Base-by-base conservation (phyloP, 1,284 basidiomycete species). In the Sanghuangporus sanghuang region DNA sequence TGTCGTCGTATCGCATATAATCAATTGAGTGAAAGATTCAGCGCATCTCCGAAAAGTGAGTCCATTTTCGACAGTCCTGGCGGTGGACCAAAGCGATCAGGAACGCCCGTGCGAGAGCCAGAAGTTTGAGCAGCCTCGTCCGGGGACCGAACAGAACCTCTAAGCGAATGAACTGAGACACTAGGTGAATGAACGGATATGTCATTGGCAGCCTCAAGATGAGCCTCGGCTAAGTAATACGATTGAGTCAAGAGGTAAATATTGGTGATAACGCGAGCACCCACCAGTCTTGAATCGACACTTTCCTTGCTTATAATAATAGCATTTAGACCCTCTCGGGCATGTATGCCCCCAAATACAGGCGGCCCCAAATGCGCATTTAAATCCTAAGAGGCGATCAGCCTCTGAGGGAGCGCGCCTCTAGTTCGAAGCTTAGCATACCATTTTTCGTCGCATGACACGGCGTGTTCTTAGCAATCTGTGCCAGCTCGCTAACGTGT, bases 321-420 rank as follows among this genome's bases (percentile, higher is more conserved):
- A 72, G 68, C 78, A 79, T 49, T 84, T 84, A 9, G 83, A 78
- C n/a, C 90, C 90, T 68, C 86, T 87, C 11, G 89, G 89, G 71
- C 89, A 92, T n/a, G 83, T 77, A 72, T 92, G 89, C 5, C 89
- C 89, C 88, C 89, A 91, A 73, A 89, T 90, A 69, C 89, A 92
- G 64, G 76, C 77, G 49, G 84, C 81, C 54, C 86, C 89, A 67
- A 85, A 86, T 6, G 89, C 87, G 67, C 89, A 92, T 58, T 80
- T 79, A 36, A 86, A 75, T 44, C 87, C 89, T 91, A 65, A 50
- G 48, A 38, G 21, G 12, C 35, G 46, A 21, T 27, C 12, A 62
- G 48, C 49, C 32, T 23, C 38, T 38, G 40, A 42, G 46, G 18
- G 5, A 32, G 9, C 7, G 35, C 23, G 18, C 38, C 21, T 46